Evolutionary conservation across 306 rosid species (phyloP).

Genomic region (Begonia fuchsioides): DNA sequence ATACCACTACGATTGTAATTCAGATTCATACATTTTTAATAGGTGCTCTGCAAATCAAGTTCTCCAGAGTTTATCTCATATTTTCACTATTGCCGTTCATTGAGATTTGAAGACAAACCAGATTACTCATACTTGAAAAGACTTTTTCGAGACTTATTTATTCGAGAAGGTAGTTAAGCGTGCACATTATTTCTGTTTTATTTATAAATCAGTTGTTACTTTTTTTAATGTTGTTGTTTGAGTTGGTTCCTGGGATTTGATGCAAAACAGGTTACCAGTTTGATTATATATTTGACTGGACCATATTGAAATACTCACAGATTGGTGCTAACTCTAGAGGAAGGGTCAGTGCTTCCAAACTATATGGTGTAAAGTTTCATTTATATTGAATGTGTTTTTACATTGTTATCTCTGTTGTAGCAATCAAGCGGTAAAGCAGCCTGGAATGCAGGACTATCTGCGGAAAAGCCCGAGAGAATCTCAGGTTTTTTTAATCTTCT

Average conservation of each 20-base stretch:
- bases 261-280: slow-evolving; percentile 12
- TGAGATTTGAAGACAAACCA: slow-evolving; percentile 98
- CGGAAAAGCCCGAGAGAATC: slow-evolving; percentile 51
- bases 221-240: background rate
- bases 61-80: slow-evolving; percentile 92
- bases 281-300: slow-evolving; percentile 75
- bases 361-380: background rate
- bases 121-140: slow-evolving; percentile 96
- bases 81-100: slow-evolving; percentile 90
- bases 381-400: slow-evolving; percentile 21
- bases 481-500: slow-evolving; percentile 40
- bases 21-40: slow-evolving; percentile 19
- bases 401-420: slow-evolving; percentile 30
- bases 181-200: slow-evolving; percentile 2
- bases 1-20: slow-evolving; percentile 18
- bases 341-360: slow-evolving; percentile 28
- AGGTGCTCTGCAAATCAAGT: slow-evolving; percentile 85
- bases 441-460: slow-evolving; percentile 39
- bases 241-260: slow-evolving; percentile 10
- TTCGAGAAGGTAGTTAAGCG: slow-evolving; percentile 63
- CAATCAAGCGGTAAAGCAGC: slow-evolving; percentile 59
- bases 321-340: slow-evolving; percentile 44
- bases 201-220: background rate
- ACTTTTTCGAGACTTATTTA: slow-evolving; percentile 85
- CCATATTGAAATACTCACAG: slow-evolving; percentile 61